phyloP scores from a whole-genome alignment of 106 monocot genomes.

The Allium cepa region DNA sequence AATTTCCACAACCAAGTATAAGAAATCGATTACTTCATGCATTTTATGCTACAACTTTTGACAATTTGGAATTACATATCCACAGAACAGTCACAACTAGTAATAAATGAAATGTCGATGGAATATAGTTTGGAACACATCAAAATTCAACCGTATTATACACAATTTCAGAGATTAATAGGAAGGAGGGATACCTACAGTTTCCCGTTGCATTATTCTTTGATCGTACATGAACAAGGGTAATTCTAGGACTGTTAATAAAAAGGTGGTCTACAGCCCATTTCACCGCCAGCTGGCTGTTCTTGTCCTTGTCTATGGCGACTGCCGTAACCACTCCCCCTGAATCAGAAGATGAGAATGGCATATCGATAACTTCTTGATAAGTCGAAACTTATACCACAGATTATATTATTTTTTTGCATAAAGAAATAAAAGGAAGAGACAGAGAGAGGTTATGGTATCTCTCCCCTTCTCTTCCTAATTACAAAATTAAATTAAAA shows the following conservation, averaged over 20 bases:
- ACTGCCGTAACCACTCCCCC: conserved; percentile 38
- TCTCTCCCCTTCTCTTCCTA: neutral
- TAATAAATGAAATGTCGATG: too few relatives aligned
- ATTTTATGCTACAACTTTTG: too few relatives aligned
- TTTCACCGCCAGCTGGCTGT: conserved; percentile 55
- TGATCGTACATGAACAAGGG: conserved; percentile 57
- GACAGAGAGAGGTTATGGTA: neutral
- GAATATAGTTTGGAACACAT: too few relatives aligned
- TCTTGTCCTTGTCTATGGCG: conserved; percentile 69
- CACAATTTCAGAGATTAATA: too few relatives aligned
- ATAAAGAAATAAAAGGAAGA: neutral
- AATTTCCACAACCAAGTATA: neutral
- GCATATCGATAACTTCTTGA: neutral
- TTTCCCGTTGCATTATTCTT: neutral
- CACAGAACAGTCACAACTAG: too few relatives aligned
- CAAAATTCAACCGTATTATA: too few relatives aligned
- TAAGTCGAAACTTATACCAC: neutral
- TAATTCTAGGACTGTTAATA: conserved; percentile 16
- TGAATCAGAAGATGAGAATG: neutral
- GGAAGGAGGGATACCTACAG: conserved; percentile 42
- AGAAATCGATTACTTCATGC: too few relatives aligned
- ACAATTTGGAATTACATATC: too few relatives aligned
- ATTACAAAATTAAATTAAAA: too few relatives aligned
- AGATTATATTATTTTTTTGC: neutral
- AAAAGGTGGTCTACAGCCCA: conserved; percentile 45